Base-by-base conservation (phyloP, 805 yeast species). In the Lipomyces spencermartinsiae region DNA sequence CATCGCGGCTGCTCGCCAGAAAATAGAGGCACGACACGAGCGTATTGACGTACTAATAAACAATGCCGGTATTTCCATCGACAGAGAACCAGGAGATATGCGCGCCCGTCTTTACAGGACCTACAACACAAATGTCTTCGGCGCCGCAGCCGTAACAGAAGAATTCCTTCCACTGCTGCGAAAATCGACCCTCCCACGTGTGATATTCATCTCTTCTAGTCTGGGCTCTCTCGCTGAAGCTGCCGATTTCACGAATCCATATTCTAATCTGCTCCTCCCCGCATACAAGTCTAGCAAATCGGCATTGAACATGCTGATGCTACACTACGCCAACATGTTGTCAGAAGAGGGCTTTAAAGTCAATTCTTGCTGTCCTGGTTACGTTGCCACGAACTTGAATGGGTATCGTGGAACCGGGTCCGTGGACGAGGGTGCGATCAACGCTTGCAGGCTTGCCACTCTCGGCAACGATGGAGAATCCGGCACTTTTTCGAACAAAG, bases 271-370 rank as follows among this genome's bases (percentile, higher is more conserved):
- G 25, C 14, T 12, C 12, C n/a, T 14, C 16, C 19, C 19, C 14
- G 57, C 19, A 6, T 53, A 53, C 57, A 14, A n/a, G 1, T 12
- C 25, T 12, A 53, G 57, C 25, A 53, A 53, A 31, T 0, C 57
- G 31, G 57, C 57, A 53, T 31, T 53, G 34, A 53, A 53, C 16
- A 53, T 53, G 57, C 34, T 53, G 57, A n/a, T n/a, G 57, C 16
- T n/a, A 31, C 25, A n/a, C 16, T n/a, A 53, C 34, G 25, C 19
- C 5, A 14, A 12, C 16, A n/a, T 10, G 16, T 53, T 53, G 19
- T 10, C 31, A 8, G 34, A 16, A 25, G 14, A n/a, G 34, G 57
- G 57, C 5, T 25, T 14, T 31, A 53, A 53, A 6, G 57, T 53
- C 57, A 16, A n/a, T 53, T 14, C 57, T 10, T 53, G 19, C 25